Percentiles rank a stretch among this genome's conserved stretches.
Evolutionary conservation across 345 rosid genomes (phyloP).

Genomic region (Sisymbrium irio): DNA sequence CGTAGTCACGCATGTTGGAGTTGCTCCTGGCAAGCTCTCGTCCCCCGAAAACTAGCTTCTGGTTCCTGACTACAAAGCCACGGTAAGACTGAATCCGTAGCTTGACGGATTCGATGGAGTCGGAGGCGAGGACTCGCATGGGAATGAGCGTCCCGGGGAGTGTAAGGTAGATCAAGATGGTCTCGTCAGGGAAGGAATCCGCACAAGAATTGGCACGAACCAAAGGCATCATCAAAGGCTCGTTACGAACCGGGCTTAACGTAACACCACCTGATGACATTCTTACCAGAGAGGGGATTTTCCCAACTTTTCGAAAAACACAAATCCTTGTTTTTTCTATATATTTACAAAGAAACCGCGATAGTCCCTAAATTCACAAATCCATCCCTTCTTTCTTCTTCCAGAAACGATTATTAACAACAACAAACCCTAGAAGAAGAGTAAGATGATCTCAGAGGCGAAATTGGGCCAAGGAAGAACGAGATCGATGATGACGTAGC

Average conservation of each 20-base stretch:
- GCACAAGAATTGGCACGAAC: constrained; percentile 26
- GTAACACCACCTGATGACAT: constrained; percentile 65
- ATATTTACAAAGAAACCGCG: constrained; percentile 19
- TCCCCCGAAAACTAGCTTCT: constrained; percentile 70
- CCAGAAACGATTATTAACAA: neutral
- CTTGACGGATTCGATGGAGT: constrained; percentile 70
- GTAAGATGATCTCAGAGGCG: no score
- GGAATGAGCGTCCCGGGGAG: constrained; percentile 46
- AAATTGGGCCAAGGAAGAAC: no score
- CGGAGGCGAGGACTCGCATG: constrained; percentile 55
- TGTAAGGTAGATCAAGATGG: constrained; percentile 47
- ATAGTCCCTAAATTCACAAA: constrained; percentile 25
- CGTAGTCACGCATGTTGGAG: constrained; percentile 69
- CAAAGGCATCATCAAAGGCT: constrained; percentile 32
- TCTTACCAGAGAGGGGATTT: no score
- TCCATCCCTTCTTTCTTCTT: constrained; percentile 16
- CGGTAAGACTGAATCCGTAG: constrained; percentile 59
- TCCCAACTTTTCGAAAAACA: no score
- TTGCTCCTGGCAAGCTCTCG: constrained; percentile 63
- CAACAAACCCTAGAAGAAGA: neutral
- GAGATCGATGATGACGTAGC: constrained; percentile 1
- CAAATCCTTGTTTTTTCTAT: constrained; percentile 3
- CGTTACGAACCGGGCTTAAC: constrained; percentile 39
- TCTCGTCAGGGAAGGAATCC: constrained; percentile 38
- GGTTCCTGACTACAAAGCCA: constrained; percentile 71